phyloP scores from a whole-genome alignment of 148 eudicot species.

The Camellia sinensis region DNA sequence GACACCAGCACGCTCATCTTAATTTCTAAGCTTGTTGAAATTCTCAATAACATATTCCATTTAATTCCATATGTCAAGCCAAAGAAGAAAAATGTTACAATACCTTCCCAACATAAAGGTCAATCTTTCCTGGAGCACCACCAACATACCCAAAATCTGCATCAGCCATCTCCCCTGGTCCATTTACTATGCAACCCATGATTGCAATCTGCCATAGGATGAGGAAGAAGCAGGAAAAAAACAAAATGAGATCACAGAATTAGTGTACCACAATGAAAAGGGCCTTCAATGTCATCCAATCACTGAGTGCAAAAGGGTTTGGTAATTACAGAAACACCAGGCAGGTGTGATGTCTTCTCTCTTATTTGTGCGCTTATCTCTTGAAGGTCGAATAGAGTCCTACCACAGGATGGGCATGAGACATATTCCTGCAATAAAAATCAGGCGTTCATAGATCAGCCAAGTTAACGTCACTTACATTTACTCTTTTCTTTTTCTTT shows the following conservation, averaged over 20 bases:
- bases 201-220: constrained; percentile 74
- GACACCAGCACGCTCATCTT: not conserved
- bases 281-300: not conserved
- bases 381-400: constrained; percentile 95
- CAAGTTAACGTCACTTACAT: not conserved
- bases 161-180: constrained; percentile 99
- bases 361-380: constrained; percentile 92
- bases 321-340: constrained; percentile 92
- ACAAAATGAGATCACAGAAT: not conserved
- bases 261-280: not conserved
- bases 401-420: constrained; percentile 99
- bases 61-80: not conserved
- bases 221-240: constrained; percentile 5
- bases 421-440: constrained; percentile 74
- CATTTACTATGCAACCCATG: constrained; percentile 99
- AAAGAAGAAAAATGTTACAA: not conserved
- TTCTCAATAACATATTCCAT: not conserved
- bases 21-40: not conserved
- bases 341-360: constrained; percentile 94
- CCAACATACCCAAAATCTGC: constrained; percentile 99
- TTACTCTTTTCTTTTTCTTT: not conserved
- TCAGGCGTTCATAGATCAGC: not conserved
- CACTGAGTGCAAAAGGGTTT: constrained; percentile 15
- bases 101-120: constrained; percentile 97
- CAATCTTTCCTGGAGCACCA: constrained; percentile 99